phyloP scores from a whole-genome alignment of 345 rosid genomes.

The Acer negundo region DNA sequence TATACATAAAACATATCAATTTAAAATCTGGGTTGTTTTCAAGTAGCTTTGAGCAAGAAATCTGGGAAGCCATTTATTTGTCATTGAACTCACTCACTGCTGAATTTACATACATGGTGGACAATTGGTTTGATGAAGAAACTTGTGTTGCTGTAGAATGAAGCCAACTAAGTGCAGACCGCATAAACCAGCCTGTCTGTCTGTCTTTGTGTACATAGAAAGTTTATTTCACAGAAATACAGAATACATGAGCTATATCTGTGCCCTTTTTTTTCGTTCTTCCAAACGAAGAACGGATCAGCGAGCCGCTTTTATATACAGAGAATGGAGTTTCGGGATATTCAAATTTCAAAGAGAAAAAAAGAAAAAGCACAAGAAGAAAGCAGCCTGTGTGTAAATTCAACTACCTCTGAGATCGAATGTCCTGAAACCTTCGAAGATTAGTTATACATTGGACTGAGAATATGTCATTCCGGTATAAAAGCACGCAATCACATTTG shows the following conservation, averaged over 20 bases:
- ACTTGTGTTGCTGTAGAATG: constrained; percentile 6
- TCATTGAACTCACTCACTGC: background rate
- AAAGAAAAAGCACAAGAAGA: constrained; percentile 19
- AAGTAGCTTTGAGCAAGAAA: constrained; percentile 8
- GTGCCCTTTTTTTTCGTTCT: constrained; percentile 31
- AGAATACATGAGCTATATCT: constrained; percentile 26
- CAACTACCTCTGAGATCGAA: constrained; percentile 19
- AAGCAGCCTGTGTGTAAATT: constrained; percentile 16
- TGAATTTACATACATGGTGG: background rate
- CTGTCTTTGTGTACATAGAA: constrained; percentile 17
- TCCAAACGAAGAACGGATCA: constrained; percentile 18
- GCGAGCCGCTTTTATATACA: constrained; percentile 44
- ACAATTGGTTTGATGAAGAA: background rate
- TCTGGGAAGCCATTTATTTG: background rate
- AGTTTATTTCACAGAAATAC: constrained; percentile 34
- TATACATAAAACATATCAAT: background rate
- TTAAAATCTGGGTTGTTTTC: background rate
- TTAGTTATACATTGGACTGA: constrained; percentile 14
- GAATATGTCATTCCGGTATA: background rate
- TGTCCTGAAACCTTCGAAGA: constrained; percentile 30
- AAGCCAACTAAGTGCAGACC: constrained; percentile 6
- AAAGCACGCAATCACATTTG: constrained; percentile 59
- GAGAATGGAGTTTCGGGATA: constrained; percentile 28
- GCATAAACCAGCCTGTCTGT: constrained; percentile 2
- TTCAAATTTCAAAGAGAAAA: constrained; percentile 14